Conservation (phyloP, 192 early-diverging fungal genomes). For the Backusella sp. region DNA sequence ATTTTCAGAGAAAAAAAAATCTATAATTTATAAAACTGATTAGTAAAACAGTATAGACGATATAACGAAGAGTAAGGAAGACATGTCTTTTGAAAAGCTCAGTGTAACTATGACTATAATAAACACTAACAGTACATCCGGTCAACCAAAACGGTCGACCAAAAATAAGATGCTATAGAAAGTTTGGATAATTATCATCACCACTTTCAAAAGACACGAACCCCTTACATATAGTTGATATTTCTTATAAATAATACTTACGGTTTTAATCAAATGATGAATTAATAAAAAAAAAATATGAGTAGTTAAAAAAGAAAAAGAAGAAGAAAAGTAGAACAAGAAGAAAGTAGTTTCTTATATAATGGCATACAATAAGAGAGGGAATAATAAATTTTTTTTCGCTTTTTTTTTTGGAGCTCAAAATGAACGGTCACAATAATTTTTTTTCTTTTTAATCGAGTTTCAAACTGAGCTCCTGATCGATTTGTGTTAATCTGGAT, state of each 20-base stretch:
- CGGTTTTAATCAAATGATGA: conserved; percentile 1
- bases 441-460: not conserved
- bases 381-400: not conserved
- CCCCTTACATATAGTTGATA: not conserved
- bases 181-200: conserved; percentile 15
- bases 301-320: not conserved
- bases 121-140: conserved; percentile 14
- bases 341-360: not conserved
- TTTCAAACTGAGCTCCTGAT: conserved; percentile 52
- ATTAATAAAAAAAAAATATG: not conserved
- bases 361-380: not conserved
- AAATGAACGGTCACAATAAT: not conserved
- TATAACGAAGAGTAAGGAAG: not conserved
- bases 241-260: not conserved
- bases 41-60: not conserved
- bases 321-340: not conserved
- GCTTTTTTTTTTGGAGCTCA: not conserved
- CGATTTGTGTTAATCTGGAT: conserved; percentile 46
- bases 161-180: conserved; percentile 16
- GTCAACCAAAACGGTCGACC: conserved; percentile 18
- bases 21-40: not conserved
- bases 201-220: not conserved
- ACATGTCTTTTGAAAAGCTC: not conserved
- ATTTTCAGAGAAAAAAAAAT: not conserved
- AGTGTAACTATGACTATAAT: conserved; percentile 23